Conservation (phyloP, 352 stramenopile species). For the Lagenidium giganteum region DNA sequence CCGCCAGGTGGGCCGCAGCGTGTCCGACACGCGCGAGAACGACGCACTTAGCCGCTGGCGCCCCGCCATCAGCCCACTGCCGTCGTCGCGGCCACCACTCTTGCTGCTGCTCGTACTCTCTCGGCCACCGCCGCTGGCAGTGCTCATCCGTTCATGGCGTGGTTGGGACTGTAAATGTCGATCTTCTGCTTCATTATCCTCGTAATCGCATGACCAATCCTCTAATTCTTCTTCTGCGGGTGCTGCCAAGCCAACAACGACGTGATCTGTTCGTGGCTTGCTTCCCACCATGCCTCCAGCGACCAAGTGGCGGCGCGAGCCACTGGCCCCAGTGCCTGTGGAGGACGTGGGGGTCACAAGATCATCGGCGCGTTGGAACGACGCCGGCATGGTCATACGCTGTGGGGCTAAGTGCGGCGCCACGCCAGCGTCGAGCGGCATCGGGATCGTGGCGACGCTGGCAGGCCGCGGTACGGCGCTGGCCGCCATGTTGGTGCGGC, state of each 20-base stretch:
- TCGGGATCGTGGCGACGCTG: background rate
- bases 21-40: constrained; percentile 22
- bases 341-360: constrained; percentile 3
- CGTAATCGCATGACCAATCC: constrained; percentile 68
- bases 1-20: constrained; percentile 14
- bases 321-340: constrained; percentile 6
- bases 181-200: too few relatives aligned
- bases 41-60: constrained; percentile 15
- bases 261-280: constrained; percentile 32
- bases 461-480: too few relatives aligned
- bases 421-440: constrained; percentile 11
- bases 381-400: too few relatives aligned
- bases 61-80: constrained; percentile 1
- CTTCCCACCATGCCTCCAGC: too few relatives aligned
- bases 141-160: constrained; percentile 10
- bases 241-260: constrained; percentile 67
- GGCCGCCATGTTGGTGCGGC: too few relatives aligned
- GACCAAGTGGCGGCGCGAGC: background rate
- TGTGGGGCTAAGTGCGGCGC: too few relatives aligned
- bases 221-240: constrained; percentile 65
- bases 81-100: constrained; percentile 1
- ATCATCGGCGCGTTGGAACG: too few relatives aligned
- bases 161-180: too few relatives aligned
- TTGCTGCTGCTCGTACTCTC: constrained; percentile 7
- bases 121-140: background rate